These are phyloP conservation scores for Sporobolomyces phaffii DNA, from an alignment of 768 basidiomycete genomes.

Conservation along the genomic window DNA sequence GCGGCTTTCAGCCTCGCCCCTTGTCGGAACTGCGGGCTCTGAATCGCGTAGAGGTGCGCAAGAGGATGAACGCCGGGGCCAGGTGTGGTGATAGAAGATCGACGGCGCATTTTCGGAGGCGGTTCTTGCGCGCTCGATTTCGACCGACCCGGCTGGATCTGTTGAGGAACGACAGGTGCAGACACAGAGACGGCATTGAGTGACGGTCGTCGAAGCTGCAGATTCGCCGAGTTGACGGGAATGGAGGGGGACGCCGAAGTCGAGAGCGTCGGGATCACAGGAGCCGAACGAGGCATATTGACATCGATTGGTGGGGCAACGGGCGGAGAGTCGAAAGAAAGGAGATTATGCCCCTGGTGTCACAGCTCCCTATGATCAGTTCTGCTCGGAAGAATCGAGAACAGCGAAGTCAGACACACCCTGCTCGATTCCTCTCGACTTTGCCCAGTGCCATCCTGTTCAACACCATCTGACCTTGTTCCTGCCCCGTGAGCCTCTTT, in stretches of 20 bases:
- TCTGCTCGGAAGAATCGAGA: too few species aligned
- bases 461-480: too few species aligned
- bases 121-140: constrained; percentile 6
- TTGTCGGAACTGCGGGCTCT: constrained; percentile 4
- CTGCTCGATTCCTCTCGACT: too few species aligned
- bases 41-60: constrained; percentile 6
- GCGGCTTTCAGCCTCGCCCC: constrained; percentile 2
- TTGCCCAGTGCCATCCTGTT: too few species aligned
- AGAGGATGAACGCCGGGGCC: neutral
- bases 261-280: neutral
- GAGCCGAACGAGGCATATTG: neutral
- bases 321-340: neutral
- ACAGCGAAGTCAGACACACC: too few species aligned
- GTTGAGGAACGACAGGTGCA: constrained; percentile 4
- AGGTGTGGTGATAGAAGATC: neutral
- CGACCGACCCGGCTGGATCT: neutral
- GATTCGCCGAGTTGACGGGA: neutral
- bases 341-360: too few species aligned
- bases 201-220: neutral
- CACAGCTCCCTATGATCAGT: too few species aligned
- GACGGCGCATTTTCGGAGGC: neutral
- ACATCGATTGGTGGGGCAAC: neutral
- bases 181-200: neutral
- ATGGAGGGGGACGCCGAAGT: neutral
- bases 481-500: too few species aligned